These are phyloP conservation scores for Zygosaccharomyces rouxii DNA, from an alignment of 805 yeast species.

Conservation along the genomic window DNA sequence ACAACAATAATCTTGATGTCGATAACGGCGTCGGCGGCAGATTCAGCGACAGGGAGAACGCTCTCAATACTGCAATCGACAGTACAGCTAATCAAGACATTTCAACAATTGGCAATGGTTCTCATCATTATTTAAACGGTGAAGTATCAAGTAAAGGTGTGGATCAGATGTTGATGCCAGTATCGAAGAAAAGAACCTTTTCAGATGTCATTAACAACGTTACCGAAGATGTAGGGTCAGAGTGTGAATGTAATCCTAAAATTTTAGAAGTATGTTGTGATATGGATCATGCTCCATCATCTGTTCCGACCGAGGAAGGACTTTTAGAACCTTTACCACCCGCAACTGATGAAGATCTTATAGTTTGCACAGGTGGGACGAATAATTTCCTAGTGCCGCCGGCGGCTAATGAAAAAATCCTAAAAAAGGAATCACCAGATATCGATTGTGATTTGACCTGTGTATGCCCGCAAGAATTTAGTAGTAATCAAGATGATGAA, in stretches of 20 bases:
- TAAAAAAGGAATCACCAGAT: slow-evolving; percentile 12
- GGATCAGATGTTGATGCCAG: slow-evolving; percentile 21
- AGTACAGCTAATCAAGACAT: not conserved
- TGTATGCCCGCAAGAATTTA: slow-evolving; percentile 10
- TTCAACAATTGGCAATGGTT: not conserved
- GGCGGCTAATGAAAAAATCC: not conserved
- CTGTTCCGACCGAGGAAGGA: not conserved
- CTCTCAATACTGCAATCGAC: not conserved
- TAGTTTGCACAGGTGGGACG: slow-evolving; percentile 10
- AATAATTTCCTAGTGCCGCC: slow-evolving; percentile 3
- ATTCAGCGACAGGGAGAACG: not conserved
- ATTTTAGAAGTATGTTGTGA: slow-evolving; percentile 42
- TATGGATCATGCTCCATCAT: slow-evolving; percentile 25
- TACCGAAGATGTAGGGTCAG: slow-evolving; percentile 10
- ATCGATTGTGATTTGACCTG: slow-evolving; percentile 31
- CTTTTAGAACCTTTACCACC: not conserved
- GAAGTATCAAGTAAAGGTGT: slow-evolving; percentile 1
- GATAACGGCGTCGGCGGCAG: too few species aligned
- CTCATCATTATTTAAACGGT: not conserved
- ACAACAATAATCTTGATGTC: not conserved
- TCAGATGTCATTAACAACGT: not conserved
- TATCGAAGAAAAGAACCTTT: slow-evolving; percentile 14
- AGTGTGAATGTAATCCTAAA: slow-evolving; percentile 36
- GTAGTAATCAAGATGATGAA: not conserved
- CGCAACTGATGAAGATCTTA: slow-evolving; percentile 6